Evolutionary conservation across 1,139 yeast genomes (phyloP).

Genomic region (Sugiyamaella sp.): DNA sequence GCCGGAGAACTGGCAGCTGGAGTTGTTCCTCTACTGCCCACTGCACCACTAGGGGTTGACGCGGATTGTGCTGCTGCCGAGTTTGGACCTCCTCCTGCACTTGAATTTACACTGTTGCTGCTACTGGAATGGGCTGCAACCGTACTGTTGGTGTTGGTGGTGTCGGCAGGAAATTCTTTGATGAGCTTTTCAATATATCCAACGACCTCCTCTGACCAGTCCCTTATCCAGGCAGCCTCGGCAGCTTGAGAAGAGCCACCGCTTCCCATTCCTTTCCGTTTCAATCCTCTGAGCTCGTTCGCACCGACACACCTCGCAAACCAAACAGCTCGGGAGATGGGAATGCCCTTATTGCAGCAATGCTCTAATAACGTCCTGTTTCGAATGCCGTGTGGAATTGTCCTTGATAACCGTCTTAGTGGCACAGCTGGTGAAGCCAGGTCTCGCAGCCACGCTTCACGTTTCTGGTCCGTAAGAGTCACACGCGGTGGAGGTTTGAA

Average conservation of each 20-base stretch:
- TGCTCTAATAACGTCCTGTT: slow-evolving; percentile 74
- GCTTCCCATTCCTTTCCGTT: slow-evolving; percentile 50
- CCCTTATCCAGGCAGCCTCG: slow-evolving; percentile 71
- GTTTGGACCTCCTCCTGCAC: background rate
- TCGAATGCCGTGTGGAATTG: slow-evolving; percentile 90
- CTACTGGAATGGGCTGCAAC: slow-evolving; percentile 33
- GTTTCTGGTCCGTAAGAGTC: slow-evolving; percentile 81
- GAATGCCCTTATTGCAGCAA: slow-evolving; percentile 65
- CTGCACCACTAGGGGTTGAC: background rate
- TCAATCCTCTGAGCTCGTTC: slow-evolving; percentile 72
- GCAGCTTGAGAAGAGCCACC: slow-evolving; percentile 37
- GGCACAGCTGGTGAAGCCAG: slow-evolving; percentile 70
- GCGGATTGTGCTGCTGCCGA: background rate
- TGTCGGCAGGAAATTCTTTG: slow-evolving; percentile 27
- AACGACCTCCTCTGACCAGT: slow-evolving; percentile 83
- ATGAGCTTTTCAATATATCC: slow-evolving; percentile 58
- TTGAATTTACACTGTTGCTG: slow-evolving; percentile 27
- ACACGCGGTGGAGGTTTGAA: slow-evolving; percentile 85
- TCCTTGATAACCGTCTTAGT: slow-evolving; percentile 65
- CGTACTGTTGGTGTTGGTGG: too few species aligned
- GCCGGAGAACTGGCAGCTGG: slow-evolving; percentile 11
- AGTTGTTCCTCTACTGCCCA: background rate
- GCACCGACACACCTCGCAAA: slow-evolving; percentile 83
- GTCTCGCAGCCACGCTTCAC: slow-evolving; percentile 83
- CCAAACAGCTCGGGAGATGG: slow-evolving; percentile 84